Evolutionary conservation across 192 early-diverging fungal species (phyloP).

Genomic region (Coemansia sp.): DNA sequence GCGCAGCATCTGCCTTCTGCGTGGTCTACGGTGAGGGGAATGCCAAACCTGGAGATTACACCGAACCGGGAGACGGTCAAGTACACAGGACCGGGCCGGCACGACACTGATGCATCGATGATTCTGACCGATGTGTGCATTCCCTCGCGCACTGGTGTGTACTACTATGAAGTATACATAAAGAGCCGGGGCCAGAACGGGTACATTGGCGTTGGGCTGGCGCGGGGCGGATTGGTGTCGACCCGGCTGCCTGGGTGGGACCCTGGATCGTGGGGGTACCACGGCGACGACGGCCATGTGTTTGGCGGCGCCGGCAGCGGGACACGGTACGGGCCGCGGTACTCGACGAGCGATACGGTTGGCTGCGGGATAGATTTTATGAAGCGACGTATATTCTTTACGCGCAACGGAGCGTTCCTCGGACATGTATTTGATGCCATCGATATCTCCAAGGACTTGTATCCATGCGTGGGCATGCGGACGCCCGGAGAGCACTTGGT

Average conservation of each 20-base stretch:
- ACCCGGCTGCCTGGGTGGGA: constrained; percentile 91
- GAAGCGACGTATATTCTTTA: constrained; percentile 78
- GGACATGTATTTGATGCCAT: constrained; percentile 59
- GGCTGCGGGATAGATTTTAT: constrained; percentile 92
- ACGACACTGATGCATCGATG: constrained; percentile 79
- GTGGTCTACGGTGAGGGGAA: constrained; percentile 24
- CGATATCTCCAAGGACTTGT: constrained; percentile 45
- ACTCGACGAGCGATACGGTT: constrained; percentile 88
- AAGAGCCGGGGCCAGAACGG: constrained; percentile 86
- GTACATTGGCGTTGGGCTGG: constrained; percentile 91
- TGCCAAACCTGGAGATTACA: constrained; percentile 26
- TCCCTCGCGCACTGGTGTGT: constrained; percentile 81
- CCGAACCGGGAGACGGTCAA: constrained; percentile 33
- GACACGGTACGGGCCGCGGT: constrained; percentile 80
- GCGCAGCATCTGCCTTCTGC: constrained; percentile 23
- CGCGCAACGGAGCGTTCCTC: constrained; percentile 82
- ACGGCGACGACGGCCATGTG: constrained; percentile 90
- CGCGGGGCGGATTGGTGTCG: constrained; percentile 53
- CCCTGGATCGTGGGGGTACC: constrained; percentile 89
- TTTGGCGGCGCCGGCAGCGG: constrained; percentile 79
- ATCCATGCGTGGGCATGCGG: constrained; percentile 64
- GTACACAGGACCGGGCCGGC: constrained; percentile 61
- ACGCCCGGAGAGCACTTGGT: constrained; percentile 58
- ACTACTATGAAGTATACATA: constrained; percentile 88
- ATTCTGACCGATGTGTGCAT: constrained; percentile 80